These are phyloP conservation scores for Raffaelea deltoideospora DNA, from an alignment of 2,329 filamentous ascomycete species.

Conservation along the genomic window DNA sequence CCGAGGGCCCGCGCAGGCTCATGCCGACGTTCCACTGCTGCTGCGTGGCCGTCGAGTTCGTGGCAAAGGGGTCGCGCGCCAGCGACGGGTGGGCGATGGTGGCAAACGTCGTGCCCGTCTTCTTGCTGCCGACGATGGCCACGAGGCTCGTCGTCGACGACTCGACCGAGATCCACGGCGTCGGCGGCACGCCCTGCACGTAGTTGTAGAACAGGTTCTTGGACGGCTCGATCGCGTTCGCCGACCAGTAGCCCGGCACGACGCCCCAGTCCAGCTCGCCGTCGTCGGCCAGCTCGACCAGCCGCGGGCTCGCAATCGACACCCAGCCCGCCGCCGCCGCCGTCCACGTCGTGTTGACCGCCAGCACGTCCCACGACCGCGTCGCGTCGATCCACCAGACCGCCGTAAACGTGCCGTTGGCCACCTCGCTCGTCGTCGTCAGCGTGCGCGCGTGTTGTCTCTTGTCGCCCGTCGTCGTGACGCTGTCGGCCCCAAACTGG, in stretches of 20 bases:
- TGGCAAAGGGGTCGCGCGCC: constrained; percentile 3
- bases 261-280: constrained; percentile 5
- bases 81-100: constrained; percentile 2
- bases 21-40: constrained; percentile 6
- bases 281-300: constrained; percentile 1
- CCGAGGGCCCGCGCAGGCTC: constrained; percentile 3
- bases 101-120: not conserved
- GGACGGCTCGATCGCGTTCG: constrained; percentile 2
- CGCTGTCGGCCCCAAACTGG: constrained; percentile 1
- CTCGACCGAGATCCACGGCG: constrained; percentile 1
- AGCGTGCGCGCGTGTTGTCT: too few species aligned
- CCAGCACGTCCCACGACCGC: constrained; percentile 4
- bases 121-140: constrained; percentile 1
- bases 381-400: constrained; percentile 3
- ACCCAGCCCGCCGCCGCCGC: constrained; percentile 1
- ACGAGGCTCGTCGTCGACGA: constrained; percentile 4
- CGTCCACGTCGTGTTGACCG: constrained; percentile 5
- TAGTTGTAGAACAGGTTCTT: constrained; percentile 2
- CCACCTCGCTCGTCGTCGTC: not conserved
- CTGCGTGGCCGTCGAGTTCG: constrained; percentile 1
- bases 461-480: not conserved
- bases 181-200: constrained; percentile 4
- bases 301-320: constrained; percentile 4
- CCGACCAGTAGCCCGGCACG: constrained; percentile 6
- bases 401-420: constrained; percentile 3